A percentile compares a stretch with the other conserved stretches of the same genome.
phyloP scores from a whole-genome alignment of 1,139 yeast species.

The Blastobotrys persicus region DNA sequence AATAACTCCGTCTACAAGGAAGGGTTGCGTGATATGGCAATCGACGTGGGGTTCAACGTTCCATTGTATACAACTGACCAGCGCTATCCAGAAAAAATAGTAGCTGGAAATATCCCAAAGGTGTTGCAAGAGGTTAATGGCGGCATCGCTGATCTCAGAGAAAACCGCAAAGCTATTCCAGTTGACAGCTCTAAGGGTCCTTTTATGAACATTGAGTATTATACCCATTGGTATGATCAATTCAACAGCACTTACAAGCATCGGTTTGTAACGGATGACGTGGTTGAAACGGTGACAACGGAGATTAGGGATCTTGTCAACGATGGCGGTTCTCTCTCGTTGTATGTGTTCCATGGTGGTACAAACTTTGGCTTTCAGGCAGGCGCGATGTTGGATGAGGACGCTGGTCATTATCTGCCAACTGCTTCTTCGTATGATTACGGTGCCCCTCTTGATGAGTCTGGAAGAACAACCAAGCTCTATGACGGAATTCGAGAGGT shows the following conservation, averaged over 20 bases:
- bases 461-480: conserved; percentile 10
- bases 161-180: neutral
- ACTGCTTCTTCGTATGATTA: conserved; percentile 12
- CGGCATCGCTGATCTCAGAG: neutral
- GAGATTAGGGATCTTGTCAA: conserved; percentile 6
- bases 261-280: neutral
- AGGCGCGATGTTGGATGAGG: conserved; percentile 10
- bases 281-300: neutral
- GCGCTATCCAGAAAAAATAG: neutral
- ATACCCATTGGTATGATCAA: conserved; percentile 13
- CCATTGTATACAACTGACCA: conserved; percentile 14
- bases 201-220: conserved; percentile 10
- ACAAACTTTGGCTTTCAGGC: conserved; percentile 14
- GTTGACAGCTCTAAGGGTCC: conserved; percentile 8
- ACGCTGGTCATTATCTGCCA: neutral
- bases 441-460: conserved; percentile 15
- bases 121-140: conserved; percentile 13
- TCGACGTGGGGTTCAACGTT: conserved; percentile 10
- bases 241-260: conserved; percentile 1
- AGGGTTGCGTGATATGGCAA: conserved; percentile 4
- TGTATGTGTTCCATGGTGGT: conserved; percentile 14
- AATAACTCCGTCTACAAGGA: conserved; percentile 8
- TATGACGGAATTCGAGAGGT: conserved; percentile 10
- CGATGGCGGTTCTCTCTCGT: conserved; percentile 4
- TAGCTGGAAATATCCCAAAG: conserved; percentile 9